Conservation (phyloP, 768 basidiomycete genomes). For the Albatrellus ellisii region DNA sequence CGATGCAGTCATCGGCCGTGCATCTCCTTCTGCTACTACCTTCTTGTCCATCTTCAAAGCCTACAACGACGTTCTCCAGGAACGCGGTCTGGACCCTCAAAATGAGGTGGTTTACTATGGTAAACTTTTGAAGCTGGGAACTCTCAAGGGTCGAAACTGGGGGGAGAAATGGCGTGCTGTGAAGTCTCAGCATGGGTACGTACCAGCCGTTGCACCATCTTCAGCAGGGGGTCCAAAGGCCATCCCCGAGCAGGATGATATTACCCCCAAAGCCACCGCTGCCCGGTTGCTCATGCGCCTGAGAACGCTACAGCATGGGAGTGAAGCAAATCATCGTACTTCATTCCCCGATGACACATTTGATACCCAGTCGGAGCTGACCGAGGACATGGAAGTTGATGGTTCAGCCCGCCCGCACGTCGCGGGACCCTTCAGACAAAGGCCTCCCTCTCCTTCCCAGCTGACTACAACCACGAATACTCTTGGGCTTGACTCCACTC, state of each 20-base stretch:
- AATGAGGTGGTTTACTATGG: conserved; percentile 72
- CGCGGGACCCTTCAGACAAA: background rate
- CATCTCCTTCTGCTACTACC: conserved; percentile 53
- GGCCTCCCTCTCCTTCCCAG: conserved; percentile 2
- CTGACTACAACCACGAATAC: conserved; percentile 16
- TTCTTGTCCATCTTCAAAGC: conserved; percentile 78
- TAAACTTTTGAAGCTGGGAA: conserved; percentile 72
- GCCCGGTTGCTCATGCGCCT: conserved; percentile 11
- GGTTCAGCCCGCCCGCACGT: background rate
- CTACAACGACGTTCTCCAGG: conserved; percentile 66
- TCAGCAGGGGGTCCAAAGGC: conserved; percentile 3
- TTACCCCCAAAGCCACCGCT: conserved; percentile 5
- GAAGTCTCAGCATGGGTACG: conserved; percentile 40
- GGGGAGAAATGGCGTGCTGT: conserved; percentile 68
- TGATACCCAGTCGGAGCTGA: conserved; percentile 5
- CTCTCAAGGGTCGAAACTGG: conserved; percentile 71
- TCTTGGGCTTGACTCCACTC: conserved; percentile 18
- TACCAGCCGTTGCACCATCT: conserved; percentile 7
- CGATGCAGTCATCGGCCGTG: conserved; percentile 60
- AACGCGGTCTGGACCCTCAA: conserved; percentile 63
- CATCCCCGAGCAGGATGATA: background rate
- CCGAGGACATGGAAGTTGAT: conserved; percentile 4
- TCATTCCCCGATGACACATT: conserved; percentile 5
- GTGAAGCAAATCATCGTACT: conserved; percentile 2
- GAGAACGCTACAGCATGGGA: conserved; percentile 5